Percentiles rank a stretch among this genome's conserved stretches.
These are phyloP conservation scores for Sclerotinia spermophila DNA, from an alignment of 2,329 filamentous ascomycete species.

Conservation along the genomic window DNA sequence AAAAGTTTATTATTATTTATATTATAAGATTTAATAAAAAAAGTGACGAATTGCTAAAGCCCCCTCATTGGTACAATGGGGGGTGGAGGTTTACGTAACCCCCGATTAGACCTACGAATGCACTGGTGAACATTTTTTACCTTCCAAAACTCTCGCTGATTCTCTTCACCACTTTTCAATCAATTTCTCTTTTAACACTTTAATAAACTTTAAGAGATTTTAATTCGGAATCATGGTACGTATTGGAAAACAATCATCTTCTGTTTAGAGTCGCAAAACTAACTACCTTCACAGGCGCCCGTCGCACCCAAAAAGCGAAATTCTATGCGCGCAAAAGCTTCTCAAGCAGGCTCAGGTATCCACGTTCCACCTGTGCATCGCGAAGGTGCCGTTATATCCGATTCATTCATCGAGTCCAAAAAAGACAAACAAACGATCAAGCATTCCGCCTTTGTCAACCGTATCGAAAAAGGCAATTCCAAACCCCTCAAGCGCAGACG, in stretches of 20 bases:
- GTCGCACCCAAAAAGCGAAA: conserved; percentile 49
- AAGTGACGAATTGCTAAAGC: no score
- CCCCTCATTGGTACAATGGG: no score
- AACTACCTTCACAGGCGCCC: conserved; percentile 39
- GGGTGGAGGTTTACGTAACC: no score
- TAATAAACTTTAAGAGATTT: not conserved
- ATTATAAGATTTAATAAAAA: no score
- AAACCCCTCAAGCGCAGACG: conserved; percentile 61
- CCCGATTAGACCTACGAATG: no score
- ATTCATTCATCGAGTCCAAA: conserved; percentile 68
- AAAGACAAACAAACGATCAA: conserved; percentile 80
- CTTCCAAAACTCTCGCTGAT: not conserved
- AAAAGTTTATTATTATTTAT: no score
- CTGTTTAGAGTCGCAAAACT: conserved; percentile 18
- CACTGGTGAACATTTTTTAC: conserved; percentile 8
- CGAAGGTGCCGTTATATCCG: conserved; percentile 47
- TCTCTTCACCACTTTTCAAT: not conserved
- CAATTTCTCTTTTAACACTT: not conserved
- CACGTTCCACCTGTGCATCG: conserved; percentile 37
- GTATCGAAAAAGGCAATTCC: conserved; percentile 60
- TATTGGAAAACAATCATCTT: not conserved
- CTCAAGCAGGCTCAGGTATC: conserved; percentile 47
- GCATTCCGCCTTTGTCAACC: conserved; percentile 73
- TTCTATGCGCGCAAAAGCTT: conserved; percentile 54
- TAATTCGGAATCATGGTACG: conserved; percentile 21